These are phyloP conservation scores for Phytomonas sp. DNA, from an alignment of 208 protist genomes.

Conservation along the genomic window DNA sequence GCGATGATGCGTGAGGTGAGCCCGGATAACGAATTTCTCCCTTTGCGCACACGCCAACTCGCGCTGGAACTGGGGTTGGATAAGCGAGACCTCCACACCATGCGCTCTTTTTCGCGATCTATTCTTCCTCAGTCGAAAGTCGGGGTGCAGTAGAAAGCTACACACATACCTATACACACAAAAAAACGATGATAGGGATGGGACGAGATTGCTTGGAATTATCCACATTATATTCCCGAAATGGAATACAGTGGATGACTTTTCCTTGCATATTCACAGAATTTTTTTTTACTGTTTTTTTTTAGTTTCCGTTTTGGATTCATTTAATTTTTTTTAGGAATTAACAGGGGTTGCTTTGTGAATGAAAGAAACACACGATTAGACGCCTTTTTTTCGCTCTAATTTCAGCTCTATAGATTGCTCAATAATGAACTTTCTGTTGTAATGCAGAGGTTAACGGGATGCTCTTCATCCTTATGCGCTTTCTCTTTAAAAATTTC, in stretches of 20 bases:
- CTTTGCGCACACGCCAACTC: constrained; percentile 75
- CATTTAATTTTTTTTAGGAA: neutral
- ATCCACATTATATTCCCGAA: neutral
- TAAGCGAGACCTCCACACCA: constrained; percentile 83
- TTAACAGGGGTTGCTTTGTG: neutral
- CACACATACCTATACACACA: neutral
- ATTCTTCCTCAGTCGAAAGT: constrained; percentile 8
- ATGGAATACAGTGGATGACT: neutral
- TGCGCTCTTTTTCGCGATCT: constrained; percentile 41
- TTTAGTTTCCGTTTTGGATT: neutral
- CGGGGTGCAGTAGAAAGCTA: neutral
- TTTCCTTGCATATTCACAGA: neutral
- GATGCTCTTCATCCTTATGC: neutral
- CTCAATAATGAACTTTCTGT: neutral
- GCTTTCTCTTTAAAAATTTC: constrained; percentile 7
- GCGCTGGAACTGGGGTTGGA: constrained; percentile 82
- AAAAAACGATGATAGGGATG: neutral
- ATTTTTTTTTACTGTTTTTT: neutral
- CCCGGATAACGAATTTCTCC: constrained; percentile 81
- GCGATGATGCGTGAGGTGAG: constrained; percentile 87
- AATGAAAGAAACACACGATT: neutral
- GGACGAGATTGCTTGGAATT: neutral
- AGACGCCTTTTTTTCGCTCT: neutral
- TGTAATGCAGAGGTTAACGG: neutral
- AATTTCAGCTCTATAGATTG: neutral